Percentiles rank a stretch among this genome's conserved stretches.
phyloP scores from a whole-genome alignment of 805 yeast genomes.

The Tetrapisispora nanseiensis region DNA sequence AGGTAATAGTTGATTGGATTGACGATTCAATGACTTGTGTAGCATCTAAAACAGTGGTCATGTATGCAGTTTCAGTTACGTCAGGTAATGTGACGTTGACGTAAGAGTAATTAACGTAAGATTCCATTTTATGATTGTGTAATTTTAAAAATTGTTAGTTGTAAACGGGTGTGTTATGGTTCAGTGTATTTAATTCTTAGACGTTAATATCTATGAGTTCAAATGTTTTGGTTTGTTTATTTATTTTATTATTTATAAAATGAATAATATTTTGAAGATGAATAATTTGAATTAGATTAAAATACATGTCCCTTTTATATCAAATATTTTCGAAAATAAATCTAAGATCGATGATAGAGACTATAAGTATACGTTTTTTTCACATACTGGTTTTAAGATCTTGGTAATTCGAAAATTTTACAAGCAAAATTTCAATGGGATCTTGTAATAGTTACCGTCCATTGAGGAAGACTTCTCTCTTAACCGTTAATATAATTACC shows the following conservation, averaged over 20 bases:
- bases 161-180: background rate
- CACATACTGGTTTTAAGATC: no score
- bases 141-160: no score
- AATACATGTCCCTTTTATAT: background rate
- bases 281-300: background rate
- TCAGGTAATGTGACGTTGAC: conserved; percentile 2
- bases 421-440: no score
- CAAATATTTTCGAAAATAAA: background rate
- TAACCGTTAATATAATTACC: no score
- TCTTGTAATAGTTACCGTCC: no score
- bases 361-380: no score
- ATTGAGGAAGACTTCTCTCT: no score
- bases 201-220: background rate
- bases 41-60: background rate
- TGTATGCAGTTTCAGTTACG: background rate
- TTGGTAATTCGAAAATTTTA: no score
- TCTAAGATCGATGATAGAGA: no score
- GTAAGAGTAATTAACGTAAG: background rate
- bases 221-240: background rate
- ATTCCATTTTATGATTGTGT: conserved; percentile 2
- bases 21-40: background rate
- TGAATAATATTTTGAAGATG: no score
- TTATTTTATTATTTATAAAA: background rate
- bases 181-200: background rate
- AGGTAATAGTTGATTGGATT: background rate